Base-by-base conservation (phyloP, 805 yeast genomes). In the Hanseniaspora lachancei region DNA sequence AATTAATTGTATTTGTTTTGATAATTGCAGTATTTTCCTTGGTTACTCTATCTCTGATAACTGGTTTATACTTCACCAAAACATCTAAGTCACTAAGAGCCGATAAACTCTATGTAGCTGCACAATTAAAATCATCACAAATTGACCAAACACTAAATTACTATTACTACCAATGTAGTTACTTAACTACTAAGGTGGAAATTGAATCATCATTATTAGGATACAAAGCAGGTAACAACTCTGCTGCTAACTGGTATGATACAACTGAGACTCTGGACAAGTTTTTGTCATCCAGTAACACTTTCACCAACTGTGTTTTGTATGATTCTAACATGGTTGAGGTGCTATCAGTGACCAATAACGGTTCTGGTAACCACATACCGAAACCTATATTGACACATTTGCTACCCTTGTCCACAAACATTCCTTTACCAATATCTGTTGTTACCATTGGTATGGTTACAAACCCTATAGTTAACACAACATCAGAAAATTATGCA, bases 121-220 rank as follows among this genome's bases (percentile, higher is more conserved):
- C 95, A 2, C 85, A 85, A 66, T 71, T 89, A 56, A 88, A 87
- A 66, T 80, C 91, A 0, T 77, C 89, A 0, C 96, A 89, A 66
- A 72, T 88, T 21, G 76, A 75, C 55, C 96, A 87, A 68, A 77
- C 79, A 42, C 70, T 86, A 57, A 77, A 77, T 57, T 76, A 74
- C 58, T 71, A 79, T 29, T 82, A 80, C 65, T 85, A 82, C 63
- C 95, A 87, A 66, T 76, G 82, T 2, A 75, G 76, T 57, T 81
- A 84, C 72, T 70, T 88, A 10, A 70, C 86, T 1, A 72, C 79
- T 3, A 75, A 82, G 61, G 85, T 80, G 57, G 67, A 81, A 1
- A 64, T 89, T 9, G 82, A 81, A 59, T 62, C 68, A 15, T 80
- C 93, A 0, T 69, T 88, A 49, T 73, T 81, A 1, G 72, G 77